phyloP scores from a whole-genome alignment of 139 green algal species.

The Micromonas commoda region DNA sequence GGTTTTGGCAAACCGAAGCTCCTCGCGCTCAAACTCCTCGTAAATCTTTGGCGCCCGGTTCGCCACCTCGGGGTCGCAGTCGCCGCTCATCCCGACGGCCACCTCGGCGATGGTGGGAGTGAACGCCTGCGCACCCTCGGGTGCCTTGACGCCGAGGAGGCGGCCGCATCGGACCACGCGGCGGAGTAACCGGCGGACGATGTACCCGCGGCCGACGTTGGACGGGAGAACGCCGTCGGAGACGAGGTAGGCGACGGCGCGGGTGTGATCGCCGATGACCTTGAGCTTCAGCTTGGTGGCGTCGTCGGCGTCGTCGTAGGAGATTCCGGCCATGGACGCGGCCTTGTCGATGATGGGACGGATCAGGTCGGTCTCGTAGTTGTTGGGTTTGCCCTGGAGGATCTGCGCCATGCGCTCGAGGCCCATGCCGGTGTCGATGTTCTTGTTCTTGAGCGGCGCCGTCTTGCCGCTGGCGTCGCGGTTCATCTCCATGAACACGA shows the following conservation, averaged over 20 bases:
- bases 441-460: conserved; percentile 67
- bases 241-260: conserved; percentile 77
- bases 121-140: conserved; percentile 44
- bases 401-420: conserved; percentile 93
- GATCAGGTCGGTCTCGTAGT: conserved; percentile 95
- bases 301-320: conserved; percentile 52
- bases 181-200: conserved; percentile 74
- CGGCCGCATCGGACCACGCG: conserved; percentile 54
- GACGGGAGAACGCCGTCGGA: conserved; percentile 68
- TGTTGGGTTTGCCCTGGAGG: conserved; percentile 78
- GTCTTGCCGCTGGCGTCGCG: conserved; percentile 54
- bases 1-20: conserved; percentile 51
- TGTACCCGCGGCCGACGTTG: conserved; percentile 85
- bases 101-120: conserved; percentile 57
- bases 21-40: conserved; percentile 67
- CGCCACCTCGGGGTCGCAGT: conserved; percentile 61
- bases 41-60: conserved; percentile 54
- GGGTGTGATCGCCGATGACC: conserved; percentile 77
- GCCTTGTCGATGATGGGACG: conserved; percentile 73
- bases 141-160: conserved; percentile 56
- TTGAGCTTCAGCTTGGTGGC: conserved; percentile 41
- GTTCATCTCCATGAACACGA: conserved; percentile 82
- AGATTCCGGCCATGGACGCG: conserved; percentile 48
- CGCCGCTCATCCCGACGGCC: conserved; percentile 54
- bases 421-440: conserved; percentile 94